Percentiles rank a stretch among this genome's conserved stretches.
These are phyloP conservation scores for Phytophthora quininea DNA, from an alignment of 352 stramenopile species.

Conservation along the genomic window DNA sequence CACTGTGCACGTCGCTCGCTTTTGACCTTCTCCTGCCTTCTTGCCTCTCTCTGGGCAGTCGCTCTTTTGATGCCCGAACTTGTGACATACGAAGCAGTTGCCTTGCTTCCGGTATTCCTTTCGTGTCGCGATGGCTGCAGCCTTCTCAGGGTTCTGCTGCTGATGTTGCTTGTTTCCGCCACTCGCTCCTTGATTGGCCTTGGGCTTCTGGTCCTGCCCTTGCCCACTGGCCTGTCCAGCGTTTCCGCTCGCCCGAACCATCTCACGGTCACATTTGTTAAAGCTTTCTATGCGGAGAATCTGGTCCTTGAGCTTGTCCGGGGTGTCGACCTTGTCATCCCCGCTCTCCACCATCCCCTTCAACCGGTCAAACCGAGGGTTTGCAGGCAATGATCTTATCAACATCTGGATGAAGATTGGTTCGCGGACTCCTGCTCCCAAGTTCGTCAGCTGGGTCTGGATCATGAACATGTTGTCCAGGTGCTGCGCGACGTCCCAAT, in stretches of 20 bases:
- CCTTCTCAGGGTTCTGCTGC: background rate
- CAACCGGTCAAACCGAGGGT: background rate
- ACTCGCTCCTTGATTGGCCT: background rate
- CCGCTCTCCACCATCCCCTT: background rate
- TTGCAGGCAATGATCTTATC: background rate
- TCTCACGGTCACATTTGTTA: background rate
- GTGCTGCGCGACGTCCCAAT: background rate
- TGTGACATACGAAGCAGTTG: slow-evolving; percentile 12
- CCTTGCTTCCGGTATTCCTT: slow-evolving; percentile 9
- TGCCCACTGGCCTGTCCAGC: background rate
- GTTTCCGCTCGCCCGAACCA: background rate
- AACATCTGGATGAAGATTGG: background rate
- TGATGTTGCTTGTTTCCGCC: background rate
- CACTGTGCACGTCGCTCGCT: background rate
- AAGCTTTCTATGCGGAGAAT: background rate
- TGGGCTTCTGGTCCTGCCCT: slow-evolving; percentile 1
- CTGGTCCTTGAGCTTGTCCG: background rate
- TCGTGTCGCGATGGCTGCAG: background rate
- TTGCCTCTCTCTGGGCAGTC: background rate
- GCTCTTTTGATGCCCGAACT: background rate
- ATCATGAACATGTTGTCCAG: background rate
- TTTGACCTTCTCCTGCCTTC: background rate
- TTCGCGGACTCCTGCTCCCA: background rate
- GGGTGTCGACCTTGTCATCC: background rate
- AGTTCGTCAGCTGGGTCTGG: background rate